These are phyloP conservation scores for Parsonsia alboflavescens DNA, from an alignment of 257 asterid species.

Conservation along the genomic window DNA sequence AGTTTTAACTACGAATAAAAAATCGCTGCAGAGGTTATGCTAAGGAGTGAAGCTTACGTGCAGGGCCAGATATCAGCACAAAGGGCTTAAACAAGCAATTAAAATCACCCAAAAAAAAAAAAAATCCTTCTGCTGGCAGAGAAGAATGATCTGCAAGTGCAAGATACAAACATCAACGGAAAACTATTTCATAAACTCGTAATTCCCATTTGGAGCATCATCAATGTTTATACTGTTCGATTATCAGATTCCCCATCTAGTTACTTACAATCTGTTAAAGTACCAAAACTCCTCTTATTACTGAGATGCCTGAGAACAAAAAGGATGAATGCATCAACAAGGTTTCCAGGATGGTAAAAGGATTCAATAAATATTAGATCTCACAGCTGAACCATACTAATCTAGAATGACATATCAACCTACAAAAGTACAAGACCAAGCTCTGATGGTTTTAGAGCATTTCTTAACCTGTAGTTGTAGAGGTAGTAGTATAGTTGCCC, in stretches of 20 bases:
- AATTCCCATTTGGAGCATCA: background rate
- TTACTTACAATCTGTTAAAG: background rate
- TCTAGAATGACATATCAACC: slow-evolving; percentile 12
- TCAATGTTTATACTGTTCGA: background rate
- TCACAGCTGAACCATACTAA: background rate
- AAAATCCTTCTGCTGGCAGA: too few relatives aligned
- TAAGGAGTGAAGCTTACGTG: background rate
- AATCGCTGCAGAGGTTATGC: background rate
- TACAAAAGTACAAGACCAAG: slow-evolving; percentile 87
- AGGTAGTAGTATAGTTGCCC: slow-evolving; percentile 86
- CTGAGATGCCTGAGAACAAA: background rate
- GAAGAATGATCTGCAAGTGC: too few relatives aligned
- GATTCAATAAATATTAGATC: too few relatives aligned
- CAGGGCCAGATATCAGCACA: too few relatives aligned
- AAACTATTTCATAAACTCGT: background rate
- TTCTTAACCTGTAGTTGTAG: slow-evolving; percentile 69
- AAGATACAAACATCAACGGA: background rate
- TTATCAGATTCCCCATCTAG: background rate
- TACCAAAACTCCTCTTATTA: background rate
- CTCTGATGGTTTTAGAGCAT: slow-evolving; percentile 60
- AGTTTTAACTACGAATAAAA: background rate
- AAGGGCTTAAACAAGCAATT: too few relatives aligned
- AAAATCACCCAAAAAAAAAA: too few relatives aligned
- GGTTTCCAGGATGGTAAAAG: too few relatives aligned
- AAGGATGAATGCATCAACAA: background rate